These are phyloP conservation scores for Ogataea methanolica DNA, from an alignment of 805 yeast genomes.

Conservation along the genomic window DNA sequence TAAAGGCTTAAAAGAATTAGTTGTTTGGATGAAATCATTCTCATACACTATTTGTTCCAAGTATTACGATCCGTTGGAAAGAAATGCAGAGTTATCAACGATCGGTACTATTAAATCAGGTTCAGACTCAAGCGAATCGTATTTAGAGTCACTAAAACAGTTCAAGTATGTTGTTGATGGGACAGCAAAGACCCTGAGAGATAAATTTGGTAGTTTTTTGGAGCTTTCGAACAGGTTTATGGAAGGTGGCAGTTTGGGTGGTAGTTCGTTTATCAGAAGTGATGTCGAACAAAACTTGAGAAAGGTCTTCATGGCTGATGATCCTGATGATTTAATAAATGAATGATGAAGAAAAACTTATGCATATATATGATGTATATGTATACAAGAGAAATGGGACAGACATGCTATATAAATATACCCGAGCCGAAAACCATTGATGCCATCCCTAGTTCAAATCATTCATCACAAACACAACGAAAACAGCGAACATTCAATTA, in stretches of 20 bases:
- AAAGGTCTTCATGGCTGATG: conserved; percentile 42
- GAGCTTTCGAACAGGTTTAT: conserved; percentile 5
- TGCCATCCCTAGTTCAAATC: no score
- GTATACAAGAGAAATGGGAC: neutral
- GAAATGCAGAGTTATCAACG: conserved; percentile 52
- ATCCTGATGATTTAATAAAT: conserved; percentile 41
- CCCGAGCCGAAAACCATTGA: neutral
- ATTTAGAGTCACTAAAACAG: conserved; percentile 47
- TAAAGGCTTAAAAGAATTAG: conserved; percentile 40
- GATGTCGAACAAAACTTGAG: conserved; percentile 45
- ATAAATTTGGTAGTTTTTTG: conserved; percentile 36
- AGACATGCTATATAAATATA: neutral
- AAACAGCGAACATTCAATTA: no score
- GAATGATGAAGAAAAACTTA: conserved; percentile 4
- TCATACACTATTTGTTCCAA: conserved; percentile 50
- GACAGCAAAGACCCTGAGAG: conserved; percentile 41
- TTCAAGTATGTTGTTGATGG: conserved; percentile 53
- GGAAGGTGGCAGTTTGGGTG: conserved; percentile 2
- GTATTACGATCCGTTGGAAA: conserved; percentile 49
- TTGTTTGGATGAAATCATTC: conserved; percentile 51
- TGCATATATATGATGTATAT: neutral
- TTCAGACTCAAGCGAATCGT: conserved; percentile 40
- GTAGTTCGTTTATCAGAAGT: conserved; percentile 31
- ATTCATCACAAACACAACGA: no score
- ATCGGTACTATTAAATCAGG: conserved; percentile 56